Evolutionary conservation across 148 eudicot species (phyloP), one percentile per base, ranked within the genome.

Genomic region (Dysphania ambrosioides): DNA sequence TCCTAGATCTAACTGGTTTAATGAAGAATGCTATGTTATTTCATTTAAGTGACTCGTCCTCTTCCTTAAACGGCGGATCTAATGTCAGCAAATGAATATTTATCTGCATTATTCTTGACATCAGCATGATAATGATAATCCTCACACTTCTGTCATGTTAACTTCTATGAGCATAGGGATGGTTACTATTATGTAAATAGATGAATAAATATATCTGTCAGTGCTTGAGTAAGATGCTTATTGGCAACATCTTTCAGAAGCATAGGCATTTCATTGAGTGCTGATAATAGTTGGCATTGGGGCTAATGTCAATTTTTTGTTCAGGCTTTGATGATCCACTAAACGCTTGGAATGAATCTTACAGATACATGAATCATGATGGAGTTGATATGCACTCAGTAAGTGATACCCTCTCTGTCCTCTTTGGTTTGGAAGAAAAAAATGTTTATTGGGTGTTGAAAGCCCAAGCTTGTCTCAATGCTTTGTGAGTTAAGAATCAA

Each of bases 301-400:
- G n/a, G 72, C 41, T 70, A 15, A 36, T 23, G 36, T 24, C 31
- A 29, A 18, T 31, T 38, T 58, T 32, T 1, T 51, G 56, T 49
- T 72, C 82, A 85, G 87, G 85, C 42, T 85, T 76, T 71, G 87
- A 85, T 55, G 85, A 80, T 15, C 27, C 70, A 38, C 74, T 74
- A 19, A 78, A 57, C 60, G 24, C 70, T 24, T 85, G 85, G 87
- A 82, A 72, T 77, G 87, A 85, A n/a, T n/a, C n/a, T 32, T 85
- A 85, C n/a, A 79, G 85, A 82, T 85, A 85, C 44, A 62, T 82
- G 65, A 83, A 66, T 80, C 81, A 74, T 30, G 81, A 83, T 51
- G 72, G 79, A 32, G 75, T 63, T 38, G 76, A 73, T 34, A 57
- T 72, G 71, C 83, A 80, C 32, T 69, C 77, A 8, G 83, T 80